Conservation (phyloP, 768 basidiomycete genomes). For the Rhodotorula taiwanensis region DNA sequence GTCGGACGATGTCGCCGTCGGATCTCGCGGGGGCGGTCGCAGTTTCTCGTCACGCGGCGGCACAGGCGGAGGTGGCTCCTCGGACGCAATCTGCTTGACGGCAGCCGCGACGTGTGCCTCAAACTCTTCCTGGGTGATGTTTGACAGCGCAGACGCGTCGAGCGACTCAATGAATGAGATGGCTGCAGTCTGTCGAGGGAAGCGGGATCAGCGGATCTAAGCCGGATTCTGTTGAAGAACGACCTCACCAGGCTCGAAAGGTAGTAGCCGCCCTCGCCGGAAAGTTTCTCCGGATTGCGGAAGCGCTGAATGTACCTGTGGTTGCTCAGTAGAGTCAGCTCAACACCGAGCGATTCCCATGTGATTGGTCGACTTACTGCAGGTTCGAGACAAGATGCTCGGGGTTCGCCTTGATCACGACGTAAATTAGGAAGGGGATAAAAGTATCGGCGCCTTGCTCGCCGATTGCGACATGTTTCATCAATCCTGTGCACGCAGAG, state of each 20-base stretch:
- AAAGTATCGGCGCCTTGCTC: conserved; percentile 92
- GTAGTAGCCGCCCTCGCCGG: conserved; percentile 95
- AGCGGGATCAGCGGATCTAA: not conserved
- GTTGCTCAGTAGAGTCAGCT: not conserved
- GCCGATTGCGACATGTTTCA: conserved; percentile 67
- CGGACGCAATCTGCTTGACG: conserved; percentile 24
- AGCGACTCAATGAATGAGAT: conserved; percentile 97
- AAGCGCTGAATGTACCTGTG: conserved; percentile 90
- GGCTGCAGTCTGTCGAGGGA: conserved; percentile 70
- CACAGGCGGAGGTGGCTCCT: conserved; percentile 27
- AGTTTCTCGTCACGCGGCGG: not conserved
- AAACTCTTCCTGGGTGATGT: conserved; percentile 87
- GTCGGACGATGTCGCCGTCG: not conserved
- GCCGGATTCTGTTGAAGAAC: not conserved
- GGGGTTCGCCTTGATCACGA: conserved; percentile 90
- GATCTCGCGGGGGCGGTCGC: not conserved
- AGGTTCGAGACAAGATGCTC: conserved; percentile 88
- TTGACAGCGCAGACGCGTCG: conserved; percentile 90
- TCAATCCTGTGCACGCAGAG: conserved; percentile 56
- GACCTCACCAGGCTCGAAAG: conserved; percentile 80
- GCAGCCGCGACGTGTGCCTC: conserved; percentile 54
- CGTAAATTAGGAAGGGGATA: conserved; percentile 85
- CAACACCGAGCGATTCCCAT: accelerated
- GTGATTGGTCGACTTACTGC: conserved; percentile 53
- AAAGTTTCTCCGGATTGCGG: conserved; percentile 76